Percentiles rank a stretch among this genome's conserved stretches.
phyloP scores from a whole-genome alignment of 2,329 filamentous ascomycete species.

The Aspergillus sp. region DNA sequence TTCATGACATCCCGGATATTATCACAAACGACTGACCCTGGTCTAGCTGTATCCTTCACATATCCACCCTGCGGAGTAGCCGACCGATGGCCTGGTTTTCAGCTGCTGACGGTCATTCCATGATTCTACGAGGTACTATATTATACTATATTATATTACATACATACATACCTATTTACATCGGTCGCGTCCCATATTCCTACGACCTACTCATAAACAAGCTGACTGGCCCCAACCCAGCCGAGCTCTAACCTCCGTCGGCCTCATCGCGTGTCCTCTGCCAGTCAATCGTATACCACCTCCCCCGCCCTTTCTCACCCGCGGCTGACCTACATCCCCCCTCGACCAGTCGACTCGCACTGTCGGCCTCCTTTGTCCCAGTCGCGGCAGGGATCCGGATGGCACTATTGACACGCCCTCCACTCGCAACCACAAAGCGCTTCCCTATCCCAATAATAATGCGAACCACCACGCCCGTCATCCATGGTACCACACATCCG shows the following conservation, averaged over 20 bases:
- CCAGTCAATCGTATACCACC: constrained; percentile 1
- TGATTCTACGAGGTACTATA: constrained; percentile 1
- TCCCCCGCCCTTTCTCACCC: background rate
- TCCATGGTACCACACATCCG: background rate
- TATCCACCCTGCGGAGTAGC: constrained; percentile 17
- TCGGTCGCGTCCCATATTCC: constrained; percentile 29
- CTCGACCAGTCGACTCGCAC: constrained; percentile 9
- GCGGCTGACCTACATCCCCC: constrained; percentile 2
- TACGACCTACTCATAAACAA: constrained; percentile 9
- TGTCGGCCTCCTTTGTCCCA: background rate
- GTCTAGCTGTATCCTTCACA: constrained; percentile 12
- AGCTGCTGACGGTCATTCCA: constrained; percentile 17
- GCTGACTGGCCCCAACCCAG: constrained; percentile 27
- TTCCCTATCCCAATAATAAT: background rate
- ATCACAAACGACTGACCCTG: constrained; percentile 3
- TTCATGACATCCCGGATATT: no score
- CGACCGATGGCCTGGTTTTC: constrained; percentile 13
- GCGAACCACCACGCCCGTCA: background rate
- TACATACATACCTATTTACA: constrained; percentile 10
- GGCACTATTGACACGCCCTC: background rate
- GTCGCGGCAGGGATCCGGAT: background rate
- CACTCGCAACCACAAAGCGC: background rate
- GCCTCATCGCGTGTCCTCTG: constrained; percentile 19
- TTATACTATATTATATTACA: background rate
- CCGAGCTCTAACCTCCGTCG: constrained; percentile 22